Evolutionary conservation across 139 green algal genomes (phyloP), one percentile per base, ranked within the genome.

Genomic region (Eudorina sp.): DNA sequence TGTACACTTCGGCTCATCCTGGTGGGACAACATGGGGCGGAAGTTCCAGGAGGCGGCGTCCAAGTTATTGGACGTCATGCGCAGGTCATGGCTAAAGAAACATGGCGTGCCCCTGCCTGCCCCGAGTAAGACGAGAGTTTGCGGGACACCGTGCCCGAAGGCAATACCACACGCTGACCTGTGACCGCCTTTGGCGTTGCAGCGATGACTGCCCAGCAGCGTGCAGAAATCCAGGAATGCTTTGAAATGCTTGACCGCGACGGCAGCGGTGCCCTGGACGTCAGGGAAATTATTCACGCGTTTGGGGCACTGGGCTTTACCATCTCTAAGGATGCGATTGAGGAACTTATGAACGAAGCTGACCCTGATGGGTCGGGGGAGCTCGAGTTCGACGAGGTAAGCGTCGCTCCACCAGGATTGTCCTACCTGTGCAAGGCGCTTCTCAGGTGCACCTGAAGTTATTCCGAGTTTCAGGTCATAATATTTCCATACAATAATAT

Each of bases 301-400:
- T 78, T 87, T 8, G 43, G n/a, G 16, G 19, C 43, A 9, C 23
- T 87, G n/a, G 62, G 62, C 18, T 64, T 77, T 25, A 13, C 66
- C 2, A 55, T 69, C 2, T 69, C 31, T 9, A 48, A 43, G 46
- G 46, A 76, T 2, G 66, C 34, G 2, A 80, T 88, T 8, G 43
- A 51, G 31, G 66, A 79, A 41, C 34, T 88, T 25, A 79, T 88
- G 82, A 19, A 18, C 2, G 66, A 88, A 40, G 66, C 66, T 0
- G 82, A 88, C 53, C 46, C 64, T 14, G 46, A 79, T 38, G 82
- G 82, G 45, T 41, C 16, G 3, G 82, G 82, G 1, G 82, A 70
- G 25, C 68, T 88, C 0, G 82, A 88, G 34, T 64, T 88, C 38
- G 66, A 88, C n/a, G 80, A 86, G 82, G 82, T 80, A 19, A 2